Evolutionary conservation across 331 rosid species (phyloP).

Genomic region (Rhamnella rubrinervis): DNA sequence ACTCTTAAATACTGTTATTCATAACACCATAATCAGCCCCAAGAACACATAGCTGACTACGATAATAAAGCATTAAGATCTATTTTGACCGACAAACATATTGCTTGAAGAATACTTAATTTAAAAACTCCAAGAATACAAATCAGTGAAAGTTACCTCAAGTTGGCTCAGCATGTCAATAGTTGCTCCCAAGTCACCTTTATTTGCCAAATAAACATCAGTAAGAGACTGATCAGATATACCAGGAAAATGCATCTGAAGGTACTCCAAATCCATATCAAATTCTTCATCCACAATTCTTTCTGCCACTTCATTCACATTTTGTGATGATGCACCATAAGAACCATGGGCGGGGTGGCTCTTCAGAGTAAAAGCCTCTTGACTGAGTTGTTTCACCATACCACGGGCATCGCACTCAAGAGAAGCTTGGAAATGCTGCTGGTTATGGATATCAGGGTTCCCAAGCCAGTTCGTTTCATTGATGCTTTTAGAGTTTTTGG

Average conservation of each 20-base stretch:
- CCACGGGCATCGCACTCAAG: slow-evolving; percentile 15
- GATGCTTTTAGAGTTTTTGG: slow-evolving; percentile 22
- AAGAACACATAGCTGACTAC: neutral
- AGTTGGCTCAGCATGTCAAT: slow-evolving; percentile 85
- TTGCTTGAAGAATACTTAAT: neutral
- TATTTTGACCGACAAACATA: neutral
- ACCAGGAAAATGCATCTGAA: slow-evolving; percentile 60
- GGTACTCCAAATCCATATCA: slow-evolving; percentile 70
- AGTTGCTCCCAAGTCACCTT: slow-evolving; percentile 64
- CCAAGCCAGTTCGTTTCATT: slow-evolving; percentile 41
- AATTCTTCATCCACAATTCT: slow-evolving; percentile 42
- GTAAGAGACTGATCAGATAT: slow-evolving; percentile 61
- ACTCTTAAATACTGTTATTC: too few species aligned
- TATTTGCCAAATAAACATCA: slow-evolving; percentile 62
- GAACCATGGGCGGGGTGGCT: slow-evolving; percentile 40
- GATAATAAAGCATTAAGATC: neutral
- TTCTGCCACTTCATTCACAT: slow-evolving; percentile 32
- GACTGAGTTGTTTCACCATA: slow-evolving; percentile 20
- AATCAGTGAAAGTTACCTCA: slow-evolving; percentile 51
- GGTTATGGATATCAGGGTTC: slow-evolving; percentile 37
- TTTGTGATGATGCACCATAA: slow-evolving; percentile 39
- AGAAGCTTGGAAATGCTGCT: slow-evolving; percentile 23
- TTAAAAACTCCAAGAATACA: neutral
- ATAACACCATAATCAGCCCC: too few species aligned
- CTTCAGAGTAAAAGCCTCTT: slow-evolving; percentile 27